Base-by-base conservation (phyloP, 768 basidiomycete species). In the Cubamyces lactineus region DNA sequence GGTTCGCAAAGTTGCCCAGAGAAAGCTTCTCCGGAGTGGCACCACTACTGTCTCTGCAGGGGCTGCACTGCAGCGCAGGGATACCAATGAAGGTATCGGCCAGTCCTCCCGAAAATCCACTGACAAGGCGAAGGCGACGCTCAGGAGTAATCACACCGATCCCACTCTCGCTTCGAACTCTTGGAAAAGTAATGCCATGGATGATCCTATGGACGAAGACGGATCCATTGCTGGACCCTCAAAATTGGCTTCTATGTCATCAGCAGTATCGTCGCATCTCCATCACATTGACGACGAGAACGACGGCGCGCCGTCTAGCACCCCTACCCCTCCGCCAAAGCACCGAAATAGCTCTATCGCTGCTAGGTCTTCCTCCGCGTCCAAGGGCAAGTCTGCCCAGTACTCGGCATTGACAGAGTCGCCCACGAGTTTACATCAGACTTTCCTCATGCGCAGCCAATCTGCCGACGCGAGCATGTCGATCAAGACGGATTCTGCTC, bases 281-380 rank as follows among this genome's bases (percentile, higher is more conserved):
- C 7, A 38, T 12, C 51, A 49, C 48, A n/a, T 42, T 0, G 52
- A 19, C 1, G 56, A 63, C 8, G 52, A 47, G 3, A 46, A 63
- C 26, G 45, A 47, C 4, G 52, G 39, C 21, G 28, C 46, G 38
- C 57, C 57, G 1, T 54, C 62, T 4, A 58, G 57, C 51, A 63
- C 62, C 1, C 62, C 62, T 13, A 63, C 57, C 4, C 62, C 62
- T 0, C 57, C 56, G 0, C 51, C 62, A 0, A 58, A 50, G 15
- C 49, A 38, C 2, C 54, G 43, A 3, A 21, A 16, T 16, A 24
- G 46, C 17, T 26, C 23, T 11, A 23, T 15, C 23, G 48, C 26
- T 3, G 40, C 47, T 21, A 38, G 49, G 1, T 39, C 55, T 3
- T 45, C 42, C 5, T 46, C 55, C 2, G 23, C 39, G 17, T 30